Conservation (phyloP, 352 stramenopile genomes). For the Phytophthora capsici region DNA sequence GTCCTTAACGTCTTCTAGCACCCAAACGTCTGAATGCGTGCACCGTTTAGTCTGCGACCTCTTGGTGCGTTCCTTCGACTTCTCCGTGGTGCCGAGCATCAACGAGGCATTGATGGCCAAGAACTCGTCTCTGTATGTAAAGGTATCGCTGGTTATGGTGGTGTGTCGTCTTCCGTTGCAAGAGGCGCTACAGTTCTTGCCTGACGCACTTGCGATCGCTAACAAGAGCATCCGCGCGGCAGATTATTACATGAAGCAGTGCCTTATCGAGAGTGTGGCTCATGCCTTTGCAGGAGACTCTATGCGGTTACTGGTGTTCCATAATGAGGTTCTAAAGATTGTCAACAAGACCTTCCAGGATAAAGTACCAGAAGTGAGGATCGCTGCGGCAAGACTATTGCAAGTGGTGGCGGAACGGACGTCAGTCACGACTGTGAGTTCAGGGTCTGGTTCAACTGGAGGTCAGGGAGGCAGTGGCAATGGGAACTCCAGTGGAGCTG, state of each 20-base stretch:
- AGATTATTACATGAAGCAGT: slow-evolving; percentile 86
- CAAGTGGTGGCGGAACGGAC: slow-evolving; percentile 69
- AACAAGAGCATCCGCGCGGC: slow-evolving; percentile 62
- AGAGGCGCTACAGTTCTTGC: slow-evolving; percentile 71
- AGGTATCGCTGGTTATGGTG: slow-evolving; percentile 74
- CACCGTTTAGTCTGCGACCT: slow-evolving; percentile 75
- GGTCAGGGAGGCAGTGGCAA: slow-evolving; percentile 28
- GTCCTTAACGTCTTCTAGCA: slow-evolving; percentile 53
- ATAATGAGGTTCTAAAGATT: slow-evolving; percentile 78
- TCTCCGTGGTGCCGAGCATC: slow-evolving; percentile 56
- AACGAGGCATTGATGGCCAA: slow-evolving; percentile 65
- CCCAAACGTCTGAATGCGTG: slow-evolving; percentile 71
- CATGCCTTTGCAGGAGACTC: slow-evolving; percentile 57
- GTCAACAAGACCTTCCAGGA: slow-evolving; percentile 74
- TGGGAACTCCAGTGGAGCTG: slow-evolving; percentile 23
- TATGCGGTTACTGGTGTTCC: slow-evolving; percentile 47
- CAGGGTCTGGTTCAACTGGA: slow-evolving; percentile 13
- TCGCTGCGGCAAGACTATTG: slow-evolving; percentile 65
- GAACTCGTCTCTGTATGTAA: slow-evolving; percentile 68
- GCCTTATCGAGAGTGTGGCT: slow-evolving; percentile 70
- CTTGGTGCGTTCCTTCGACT: slow-evolving; percentile 78
- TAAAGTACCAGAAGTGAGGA: slow-evolving; percentile 77
- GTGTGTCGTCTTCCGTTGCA: slow-evolving; percentile 59
- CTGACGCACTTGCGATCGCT: slow-evolving; percentile 69
- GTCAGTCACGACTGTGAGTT: slow-evolving; percentile 23